Conservation (phyloP, 352 stramenopile species). For the Globisporangium acanthophoron region DNA sequence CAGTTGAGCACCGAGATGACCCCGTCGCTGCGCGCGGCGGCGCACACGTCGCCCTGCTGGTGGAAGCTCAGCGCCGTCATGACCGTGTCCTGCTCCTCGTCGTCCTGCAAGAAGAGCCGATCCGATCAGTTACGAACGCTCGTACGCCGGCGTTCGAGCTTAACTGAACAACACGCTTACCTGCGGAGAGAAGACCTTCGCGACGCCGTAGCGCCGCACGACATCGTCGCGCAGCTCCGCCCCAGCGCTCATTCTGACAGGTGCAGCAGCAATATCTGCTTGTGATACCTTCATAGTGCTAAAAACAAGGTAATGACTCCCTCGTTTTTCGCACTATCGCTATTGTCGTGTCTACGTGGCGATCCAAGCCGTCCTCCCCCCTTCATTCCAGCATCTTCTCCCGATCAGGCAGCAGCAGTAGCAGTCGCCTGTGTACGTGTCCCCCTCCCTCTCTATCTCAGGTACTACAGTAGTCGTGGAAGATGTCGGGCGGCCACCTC, state of each 20-base stretch:
- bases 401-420: no score
- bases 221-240: slow-evolving; percentile 51
- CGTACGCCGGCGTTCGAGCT: not conserved
- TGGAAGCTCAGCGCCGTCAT: slow-evolving; percentile 77
- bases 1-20: slow-evolving; percentile 82
- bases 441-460: not conserved
- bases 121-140: not conserved
- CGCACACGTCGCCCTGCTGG: slow-evolving; percentile 68
- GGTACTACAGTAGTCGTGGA: not conserved
- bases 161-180: slow-evolving; percentile 13
- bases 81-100: slow-evolving; percentile 54
- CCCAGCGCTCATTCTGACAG: slow-evolving; percentile 15
- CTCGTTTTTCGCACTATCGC: no score
- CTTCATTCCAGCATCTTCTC: not conserved
- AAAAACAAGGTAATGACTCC: slow-evolving; percentile 5
- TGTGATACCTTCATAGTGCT: slow-evolving; percentile 6
- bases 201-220: slow-evolving; percentile 61
- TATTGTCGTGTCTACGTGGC: no score
- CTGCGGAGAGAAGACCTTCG: slow-evolving; percentile 58
- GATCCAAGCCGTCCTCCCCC: no score
- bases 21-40: slow-evolving; percentile 71
- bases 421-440: not conserved
- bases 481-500: slow-evolving; percentile 85
- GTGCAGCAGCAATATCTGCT: no score
- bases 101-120: slow-evolving; percentile 21